A percentile compares a stretch with the other conserved stretches of the same genome.
Conservation (phyloP, 2,329 filamentous ascomycete species). For the Raffaelea ambrosiae region DNA sequence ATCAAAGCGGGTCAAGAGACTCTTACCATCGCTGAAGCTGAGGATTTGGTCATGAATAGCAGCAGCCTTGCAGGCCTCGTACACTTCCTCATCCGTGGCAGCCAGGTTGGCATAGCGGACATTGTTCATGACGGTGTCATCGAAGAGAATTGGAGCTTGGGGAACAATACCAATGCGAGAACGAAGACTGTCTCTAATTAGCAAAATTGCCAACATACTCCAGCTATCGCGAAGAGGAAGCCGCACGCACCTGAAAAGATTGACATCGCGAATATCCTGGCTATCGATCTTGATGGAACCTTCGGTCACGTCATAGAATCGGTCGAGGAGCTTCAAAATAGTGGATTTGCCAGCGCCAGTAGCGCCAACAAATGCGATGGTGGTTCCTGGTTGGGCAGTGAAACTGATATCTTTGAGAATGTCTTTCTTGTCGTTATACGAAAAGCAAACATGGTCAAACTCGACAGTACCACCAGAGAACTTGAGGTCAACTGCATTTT, state of each 20-base stretch:
- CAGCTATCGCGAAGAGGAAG: no score
- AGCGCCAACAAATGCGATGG: slow-evolving; percentile 51
- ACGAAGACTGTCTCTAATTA: slow-evolving; percentile 25
- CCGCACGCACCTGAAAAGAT: slow-evolving; percentile 32
- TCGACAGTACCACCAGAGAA: slow-evolving; percentile 44
- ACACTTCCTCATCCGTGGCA: slow-evolving; percentile 46
- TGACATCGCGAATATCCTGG: slow-evolving; percentile 46
- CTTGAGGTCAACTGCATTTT: slow-evolving; percentile 38
- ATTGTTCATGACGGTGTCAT: slow-evolving; percentile 52
- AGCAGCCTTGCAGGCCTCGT: slow-evolving; percentile 44
- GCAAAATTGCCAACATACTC: no score
- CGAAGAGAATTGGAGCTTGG: slow-evolving; percentile 46
- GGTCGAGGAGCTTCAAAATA: slow-evolving; percentile 47
- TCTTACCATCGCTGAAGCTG: slow-evolving; percentile 39
- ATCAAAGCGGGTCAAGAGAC: not conserved
- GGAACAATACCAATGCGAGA: slow-evolving; percentile 48
- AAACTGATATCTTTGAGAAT: slow-evolving; percentile 48
- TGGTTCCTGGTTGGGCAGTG: slow-evolving; percentile 40
- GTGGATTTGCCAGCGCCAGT: slow-evolving; percentile 54
- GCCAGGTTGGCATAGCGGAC: slow-evolving; percentile 46
- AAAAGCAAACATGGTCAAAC: slow-evolving; percentile 48
- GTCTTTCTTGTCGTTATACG: slow-evolving; percentile 50
- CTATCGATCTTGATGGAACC: slow-evolving; percentile 48
- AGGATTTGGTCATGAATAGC: slow-evolving; percentile 51
- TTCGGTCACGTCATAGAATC: slow-evolving; percentile 47